These are phyloP conservation scores for Starmerella potacharoeniae DNA, from an alignment of 805 yeast genomes.

Conservation along the genomic window DNA sequence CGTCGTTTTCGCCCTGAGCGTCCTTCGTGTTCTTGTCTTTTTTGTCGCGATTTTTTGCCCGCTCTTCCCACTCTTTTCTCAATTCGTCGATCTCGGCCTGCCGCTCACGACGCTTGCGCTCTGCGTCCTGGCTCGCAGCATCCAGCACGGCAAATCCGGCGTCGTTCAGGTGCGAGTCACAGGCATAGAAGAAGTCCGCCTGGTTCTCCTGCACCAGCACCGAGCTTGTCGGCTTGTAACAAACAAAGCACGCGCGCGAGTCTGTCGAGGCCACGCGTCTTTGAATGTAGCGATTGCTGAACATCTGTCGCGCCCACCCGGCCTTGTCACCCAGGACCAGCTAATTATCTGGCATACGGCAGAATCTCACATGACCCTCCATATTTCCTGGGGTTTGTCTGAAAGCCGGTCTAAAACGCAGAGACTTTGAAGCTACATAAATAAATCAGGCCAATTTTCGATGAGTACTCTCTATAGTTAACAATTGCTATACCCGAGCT, in stretches of 20 bases:
- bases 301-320: conserved; percentile 19
- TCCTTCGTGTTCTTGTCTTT: too few species aligned
- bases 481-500: too few species aligned
- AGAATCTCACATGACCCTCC: too few species aligned
- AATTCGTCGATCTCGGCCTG: conserved; percentile 28
- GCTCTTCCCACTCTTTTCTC: conserved; percentile 26
- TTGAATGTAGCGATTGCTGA: conserved; percentile 35
- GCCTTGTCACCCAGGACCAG: too few species aligned
- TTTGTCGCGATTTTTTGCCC: neutral
- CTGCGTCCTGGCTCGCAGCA: conserved; percentile 28
- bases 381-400: too few species aligned
- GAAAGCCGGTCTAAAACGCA: too few species aligned
- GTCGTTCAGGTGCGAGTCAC: conserved; percentile 41
- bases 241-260: conserved; percentile 39
- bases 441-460: too few species aligned
- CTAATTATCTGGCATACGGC: too few species aligned
- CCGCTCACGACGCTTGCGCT: conserved; percentile 16
- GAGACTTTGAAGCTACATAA: too few species aligned
- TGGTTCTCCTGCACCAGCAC: conserved; percentile 40
- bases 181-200: conserved; percentile 43
- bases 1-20: conserved; percentile 15
- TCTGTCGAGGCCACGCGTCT: conserved; percentile 38
- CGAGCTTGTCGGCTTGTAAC: conserved; percentile 41
- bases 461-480: too few species aligned
- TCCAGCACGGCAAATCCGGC: conserved; percentile 37